Conservation (phyloP, 306 rosid genomes). For the Quercus gilva region DNA sequence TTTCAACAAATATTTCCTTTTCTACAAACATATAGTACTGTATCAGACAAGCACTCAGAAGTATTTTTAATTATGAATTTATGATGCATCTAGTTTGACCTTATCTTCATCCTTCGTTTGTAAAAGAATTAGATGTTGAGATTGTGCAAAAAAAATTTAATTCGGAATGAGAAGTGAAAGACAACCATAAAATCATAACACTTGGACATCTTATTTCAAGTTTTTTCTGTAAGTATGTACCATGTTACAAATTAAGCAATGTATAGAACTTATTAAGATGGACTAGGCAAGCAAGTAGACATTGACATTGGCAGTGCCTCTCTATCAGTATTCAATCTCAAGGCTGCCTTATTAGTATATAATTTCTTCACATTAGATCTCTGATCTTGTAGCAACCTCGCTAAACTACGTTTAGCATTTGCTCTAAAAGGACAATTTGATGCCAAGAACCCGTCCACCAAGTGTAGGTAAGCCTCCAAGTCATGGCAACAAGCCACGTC, state of each 20-base stretch:
- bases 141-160: no score
- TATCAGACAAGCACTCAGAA: no score
- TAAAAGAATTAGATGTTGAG: no score
- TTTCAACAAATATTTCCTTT: no score
- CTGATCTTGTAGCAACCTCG: slow-evolving; percentile 68
- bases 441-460: slow-evolving; percentile 89
- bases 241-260: background rate
- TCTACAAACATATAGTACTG: no score
- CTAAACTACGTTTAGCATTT: slow-evolving; percentile 83
- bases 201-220: background rate
- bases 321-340: slow-evolving; percentile 50
- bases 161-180: background rate
- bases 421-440: slow-evolving; percentile 80
- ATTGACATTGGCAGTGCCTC: slow-evolving; percentile 41
- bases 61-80: no score
- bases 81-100: no score
- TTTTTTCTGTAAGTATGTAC: background rate
- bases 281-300: slow-evolving; percentile 69
- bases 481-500: slow-evolving; percentile 92
- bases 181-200: background rate
- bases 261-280: slow-evolving; percentile 33
- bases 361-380: slow-evolving; percentile 69
- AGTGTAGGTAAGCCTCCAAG: slow-evolving; percentile 82
- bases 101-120: no score
- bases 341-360: slow-evolving; percentile 68